phyloP scores from a whole-genome alignment of 768 basidiomycete genomes.

The Mycena olivaceomarginata region DNA sequence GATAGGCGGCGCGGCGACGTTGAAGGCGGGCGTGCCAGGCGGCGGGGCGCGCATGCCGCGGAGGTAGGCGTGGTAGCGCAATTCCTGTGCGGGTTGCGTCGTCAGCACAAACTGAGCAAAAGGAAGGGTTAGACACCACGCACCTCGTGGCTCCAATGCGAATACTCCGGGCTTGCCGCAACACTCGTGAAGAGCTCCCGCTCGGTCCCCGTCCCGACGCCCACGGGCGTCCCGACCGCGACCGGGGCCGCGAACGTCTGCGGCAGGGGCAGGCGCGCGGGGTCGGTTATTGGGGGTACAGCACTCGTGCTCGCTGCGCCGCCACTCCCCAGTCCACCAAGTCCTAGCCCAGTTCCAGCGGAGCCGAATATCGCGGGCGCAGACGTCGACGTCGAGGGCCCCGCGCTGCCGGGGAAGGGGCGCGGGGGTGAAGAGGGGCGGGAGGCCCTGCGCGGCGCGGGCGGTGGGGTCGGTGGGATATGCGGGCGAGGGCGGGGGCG shows the following conservation, averaged over 20 bases:
- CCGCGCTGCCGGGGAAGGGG: slow-evolving; percentile 24
- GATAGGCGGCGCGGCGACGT: background rate
- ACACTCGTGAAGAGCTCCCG: slow-evolving; percentile 53
- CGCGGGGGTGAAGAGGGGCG: slow-evolving; percentile 61
- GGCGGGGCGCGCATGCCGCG: slow-evolving; percentile 50
- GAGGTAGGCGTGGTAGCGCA: slow-evolving; percentile 55
- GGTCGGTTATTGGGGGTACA: slow-evolving; percentile 29
- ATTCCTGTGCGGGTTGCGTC: slow-evolving; percentile 50
- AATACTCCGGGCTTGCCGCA: slow-evolving; percentile 52
- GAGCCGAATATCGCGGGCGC: background rate
- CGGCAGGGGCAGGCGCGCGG: slow-evolving; percentile 46
- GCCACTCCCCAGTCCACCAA: background rate
- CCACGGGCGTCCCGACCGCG: background rate
- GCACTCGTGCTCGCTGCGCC: slow-evolving; percentile 24
- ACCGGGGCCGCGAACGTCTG: slow-evolving; percentile 54
- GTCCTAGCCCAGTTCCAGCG: too few relatives aligned
- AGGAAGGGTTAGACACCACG: slow-evolving; percentile 14
- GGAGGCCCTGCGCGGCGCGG: slow-evolving; percentile 59
- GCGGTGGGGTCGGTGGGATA: slow-evolving; percentile 55
- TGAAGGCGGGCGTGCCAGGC: slow-evolving; percentile 28
- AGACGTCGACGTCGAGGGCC: background rate
- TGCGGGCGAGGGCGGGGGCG: slow-evolving; percentile 60
- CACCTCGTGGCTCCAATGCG: slow-evolving; percentile 58
- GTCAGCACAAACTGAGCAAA: background rate
- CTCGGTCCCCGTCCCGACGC: slow-evolving; percentile 29